phyloP scores from a whole-genome alignment of 2,329 filamentous ascomycete species.

The Cytospora schulzeri region DNA sequence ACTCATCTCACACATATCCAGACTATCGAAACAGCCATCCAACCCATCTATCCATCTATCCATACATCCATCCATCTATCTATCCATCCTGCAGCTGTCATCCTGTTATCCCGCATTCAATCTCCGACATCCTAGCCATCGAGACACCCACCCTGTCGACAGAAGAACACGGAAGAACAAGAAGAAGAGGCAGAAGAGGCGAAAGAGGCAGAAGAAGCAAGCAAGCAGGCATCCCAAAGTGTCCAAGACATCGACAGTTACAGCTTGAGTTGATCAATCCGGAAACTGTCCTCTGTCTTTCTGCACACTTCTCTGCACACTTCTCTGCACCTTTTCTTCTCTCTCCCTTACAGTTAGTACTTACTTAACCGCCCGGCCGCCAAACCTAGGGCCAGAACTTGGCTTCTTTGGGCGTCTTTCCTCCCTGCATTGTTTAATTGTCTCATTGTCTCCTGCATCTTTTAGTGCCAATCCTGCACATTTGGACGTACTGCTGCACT shows the following conservation, averaged over 20 bases:
- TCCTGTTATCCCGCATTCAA: no score
- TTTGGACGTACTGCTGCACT: not conserved
- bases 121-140: no score
- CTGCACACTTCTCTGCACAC: not conserved
- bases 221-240: not conserved
- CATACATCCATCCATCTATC: not conserved
- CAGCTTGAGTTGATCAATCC: no score
- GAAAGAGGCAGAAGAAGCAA: no score
- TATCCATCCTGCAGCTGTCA: not conserved
- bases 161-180: no score
- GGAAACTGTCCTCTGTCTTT: not conserved
- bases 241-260: no score
- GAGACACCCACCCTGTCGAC: no score
- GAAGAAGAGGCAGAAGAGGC: no score
- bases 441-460: conserved; percentile 15
- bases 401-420: conserved; percentile 1
- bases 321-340: not conserved
- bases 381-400: conserved; percentile 1
- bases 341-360: conserved; percentile 12
- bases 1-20: no score
- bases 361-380: conserved; percentile 6
- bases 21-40: no score
- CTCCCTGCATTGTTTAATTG: conserved; percentile 18
- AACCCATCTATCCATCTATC: no score
- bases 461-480: conserved; percentile 4